Conservation (phyloP, 2,329 filamentous ascomycete genomes). For the Huntiella moniliformis region DNA sequence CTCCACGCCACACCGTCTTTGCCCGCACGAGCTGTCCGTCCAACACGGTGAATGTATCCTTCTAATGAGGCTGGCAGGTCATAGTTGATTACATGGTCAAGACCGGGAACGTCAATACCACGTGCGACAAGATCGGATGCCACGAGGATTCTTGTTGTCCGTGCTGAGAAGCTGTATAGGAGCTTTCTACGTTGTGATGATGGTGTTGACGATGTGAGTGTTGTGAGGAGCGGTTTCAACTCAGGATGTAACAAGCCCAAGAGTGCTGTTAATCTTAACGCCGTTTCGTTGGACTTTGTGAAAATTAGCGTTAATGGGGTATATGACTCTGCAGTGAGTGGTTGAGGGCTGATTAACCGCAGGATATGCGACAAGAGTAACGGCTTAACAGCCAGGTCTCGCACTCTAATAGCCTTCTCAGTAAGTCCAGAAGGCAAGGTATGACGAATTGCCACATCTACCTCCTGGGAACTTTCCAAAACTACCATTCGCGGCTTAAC, state of each 20-base stretch:
- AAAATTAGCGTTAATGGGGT: constrained; percentile 53
- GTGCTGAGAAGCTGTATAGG: constrained; percentile 45
- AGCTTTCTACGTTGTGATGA: constrained; percentile 50
- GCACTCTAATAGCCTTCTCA: constrained; percentile 15
- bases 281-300: constrained; percentile 75
- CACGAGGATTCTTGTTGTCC: constrained; percentile 55
- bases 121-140: constrained; percentile 87
- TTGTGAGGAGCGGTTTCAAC: constrained; percentile 39
- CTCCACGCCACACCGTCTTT: constrained; percentile 67
- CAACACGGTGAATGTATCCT: constrained; percentile 80
- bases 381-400: constrained; percentile 42
- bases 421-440: constrained; percentile 41
- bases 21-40: constrained; percentile 72
- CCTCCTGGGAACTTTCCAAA: constrained; percentile 35
- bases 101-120: constrained; percentile 62
- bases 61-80: constrained; percentile 67
- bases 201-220: constrained; percentile 61
- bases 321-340: constrained; percentile 14
- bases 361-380: constrained; percentile 49
- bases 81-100: constrained; percentile 84
- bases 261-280: constrained; percentile 69
- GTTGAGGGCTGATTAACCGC: constrained; percentile 14
- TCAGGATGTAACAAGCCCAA: constrained; percentile 46
- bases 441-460: constrained; percentile 19
- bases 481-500: constrained; percentile 57